Conservation (phyloP, 179 eudicot species). For the Spergularia azorica region DNA sequence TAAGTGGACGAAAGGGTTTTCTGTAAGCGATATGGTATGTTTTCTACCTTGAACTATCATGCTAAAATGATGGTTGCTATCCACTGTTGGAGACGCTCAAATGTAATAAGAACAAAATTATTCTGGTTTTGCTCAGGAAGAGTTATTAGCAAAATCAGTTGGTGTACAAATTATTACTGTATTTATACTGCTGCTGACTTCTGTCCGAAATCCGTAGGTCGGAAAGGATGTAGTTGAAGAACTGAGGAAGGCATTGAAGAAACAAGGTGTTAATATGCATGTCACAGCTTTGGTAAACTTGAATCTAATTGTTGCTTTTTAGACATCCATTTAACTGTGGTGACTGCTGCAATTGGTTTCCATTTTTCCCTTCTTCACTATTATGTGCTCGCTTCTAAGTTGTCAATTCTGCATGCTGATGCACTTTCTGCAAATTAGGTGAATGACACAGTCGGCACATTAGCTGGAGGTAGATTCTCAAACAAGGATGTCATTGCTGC, state of each 20-base stretch:
- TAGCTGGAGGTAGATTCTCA: constrained; percentile 68
- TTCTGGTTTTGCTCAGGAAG: no score
- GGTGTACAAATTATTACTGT: no score
- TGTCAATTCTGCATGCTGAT: background rate
- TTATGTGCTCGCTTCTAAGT: background rate
- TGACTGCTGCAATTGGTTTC: no score
- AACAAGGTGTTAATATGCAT: constrained; percentile 42
- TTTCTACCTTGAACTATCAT: background rate
- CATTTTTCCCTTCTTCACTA: background rate
- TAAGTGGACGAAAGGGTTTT: constrained; percentile 69
- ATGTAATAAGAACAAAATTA: no score
- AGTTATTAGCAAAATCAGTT: no score
- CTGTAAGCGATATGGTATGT: constrained; percentile 57
- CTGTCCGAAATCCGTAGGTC: constrained; percentile 31
- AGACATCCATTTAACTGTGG: background rate
- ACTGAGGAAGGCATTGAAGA: constrained; percentile 45
- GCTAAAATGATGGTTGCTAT: no score
- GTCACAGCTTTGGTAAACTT: constrained; percentile 57
- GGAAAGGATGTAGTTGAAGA: constrained; percentile 57
- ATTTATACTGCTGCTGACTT: background rate
- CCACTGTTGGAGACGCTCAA: no score
- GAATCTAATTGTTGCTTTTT: background rate
- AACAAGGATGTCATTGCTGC: constrained; percentile 75
- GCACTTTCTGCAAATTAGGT: constrained; percentile 37
- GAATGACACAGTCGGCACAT: constrained; percentile 84